These are phyloP conservation scores for Penicillium mononematosum DNA, from an alignment of 495 filamentous ascomycete genomes.

Conservation along the genomic window DNA sequence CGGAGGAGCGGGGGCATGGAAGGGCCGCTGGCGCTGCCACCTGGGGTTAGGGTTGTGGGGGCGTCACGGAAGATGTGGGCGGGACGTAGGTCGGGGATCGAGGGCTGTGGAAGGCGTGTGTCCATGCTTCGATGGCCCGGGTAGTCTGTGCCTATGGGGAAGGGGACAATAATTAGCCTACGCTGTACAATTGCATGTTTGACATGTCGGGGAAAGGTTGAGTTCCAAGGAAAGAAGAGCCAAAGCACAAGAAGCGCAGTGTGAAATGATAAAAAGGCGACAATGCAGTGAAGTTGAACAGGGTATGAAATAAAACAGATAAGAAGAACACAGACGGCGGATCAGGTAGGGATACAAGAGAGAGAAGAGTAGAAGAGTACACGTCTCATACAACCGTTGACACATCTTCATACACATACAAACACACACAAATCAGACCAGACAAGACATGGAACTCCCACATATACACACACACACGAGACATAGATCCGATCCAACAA, in stretches of 20 bases:
- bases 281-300: constrained; percentile 27
- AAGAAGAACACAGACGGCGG: constrained; percentile 17
- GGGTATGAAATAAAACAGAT: constrained; percentile 31
- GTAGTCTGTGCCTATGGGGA: constrained; percentile 43
- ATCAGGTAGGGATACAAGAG: constrained; percentile 27
- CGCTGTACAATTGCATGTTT: constrained; percentile 29
- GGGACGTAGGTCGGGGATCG: constrained; percentile 60
- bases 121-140: constrained; percentile 33
- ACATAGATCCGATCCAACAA: constrained; percentile 17
- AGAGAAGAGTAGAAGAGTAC: constrained; percentile 7
- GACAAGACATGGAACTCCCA: constrained; percentile 14
- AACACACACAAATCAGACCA: not conserved
- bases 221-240: constrained; percentile 20
- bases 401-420: constrained; percentile 12
- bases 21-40: constrained; percentile 47
- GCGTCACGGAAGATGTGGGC: constrained; percentile 78
- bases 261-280: constrained; percentile 24
- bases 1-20: constrained; percentile 68
- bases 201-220: constrained; percentile 18
- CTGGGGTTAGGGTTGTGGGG: constrained; percentile 56
- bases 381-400: constrained; percentile 20
- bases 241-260: constrained; percentile 22
- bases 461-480: constrained; percentile 23
- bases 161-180: constrained; percentile 44
- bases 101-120: constrained; percentile 23